Evolutionary conservation across 2,329 filamentous ascomycete species (phyloP).

Genomic region (Apiospora arundinis): DNA sequence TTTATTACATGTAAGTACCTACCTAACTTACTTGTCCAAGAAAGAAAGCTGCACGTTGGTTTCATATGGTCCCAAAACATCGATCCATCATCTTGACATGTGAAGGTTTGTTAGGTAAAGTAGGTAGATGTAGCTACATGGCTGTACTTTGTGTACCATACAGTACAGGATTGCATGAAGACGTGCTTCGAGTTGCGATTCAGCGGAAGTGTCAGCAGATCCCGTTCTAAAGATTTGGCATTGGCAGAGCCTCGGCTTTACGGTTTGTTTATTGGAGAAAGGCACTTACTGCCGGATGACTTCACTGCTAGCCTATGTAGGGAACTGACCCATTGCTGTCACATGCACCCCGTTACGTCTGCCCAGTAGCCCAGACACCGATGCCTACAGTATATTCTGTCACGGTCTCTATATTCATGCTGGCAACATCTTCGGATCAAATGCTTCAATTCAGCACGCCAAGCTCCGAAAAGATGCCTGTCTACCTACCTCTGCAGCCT

Average conservation of each 20-base stretch:
- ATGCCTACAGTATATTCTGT: background rate
- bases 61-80: background rate
- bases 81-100: constrained; percentile 1
- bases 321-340: background rate
- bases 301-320: background rate
- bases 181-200: background rate
- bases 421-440: background rate
- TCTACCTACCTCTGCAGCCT: too few species aligned
- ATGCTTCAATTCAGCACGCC: too few species aligned
- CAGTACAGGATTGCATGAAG: too few species aligned
- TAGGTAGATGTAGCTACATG: background rate
- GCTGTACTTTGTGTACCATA: constrained; percentile 5
- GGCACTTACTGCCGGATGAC: background rate
- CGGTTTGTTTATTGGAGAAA: background rate
- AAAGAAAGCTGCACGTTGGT: background rate
- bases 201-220: background rate
- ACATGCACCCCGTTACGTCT: constrained; percentile 10
- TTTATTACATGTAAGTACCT: too few species aligned
- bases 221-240: background rate
- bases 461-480: too few species aligned
- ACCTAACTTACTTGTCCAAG: too few species aligned
- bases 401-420: background rate
- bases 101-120: background rate
- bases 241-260: background rate
- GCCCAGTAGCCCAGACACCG: background rate